These are phyloP conservation scores for Musa beccarii DNA, from an alignment of 176 grass and related monocot genomes.

Conservation along the genomic window DNA sequence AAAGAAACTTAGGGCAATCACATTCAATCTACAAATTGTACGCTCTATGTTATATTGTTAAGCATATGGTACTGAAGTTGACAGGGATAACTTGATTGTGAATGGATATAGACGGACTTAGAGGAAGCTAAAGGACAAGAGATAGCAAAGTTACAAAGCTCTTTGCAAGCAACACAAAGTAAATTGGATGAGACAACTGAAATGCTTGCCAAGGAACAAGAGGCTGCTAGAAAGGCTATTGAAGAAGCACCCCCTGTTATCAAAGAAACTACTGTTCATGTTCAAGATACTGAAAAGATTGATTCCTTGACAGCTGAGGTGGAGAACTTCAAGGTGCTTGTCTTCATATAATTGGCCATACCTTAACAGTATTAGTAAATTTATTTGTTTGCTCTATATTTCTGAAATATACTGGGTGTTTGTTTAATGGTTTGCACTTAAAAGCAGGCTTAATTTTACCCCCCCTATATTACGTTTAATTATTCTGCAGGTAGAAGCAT, in stretches of 20 bases:
- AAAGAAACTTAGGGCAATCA: background rate
- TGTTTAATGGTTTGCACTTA: background rate
- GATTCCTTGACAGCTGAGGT: slow-evolving; percentile 71
- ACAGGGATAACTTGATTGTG: slow-evolving; percentile 18
- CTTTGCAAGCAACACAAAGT: slow-evolving; percentile 68
- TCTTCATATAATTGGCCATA: slow-evolving; percentile 6
- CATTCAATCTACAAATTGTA: background rate
- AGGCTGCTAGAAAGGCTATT: slow-evolving; percentile 50
- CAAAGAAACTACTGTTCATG: slow-evolving; percentile 67
- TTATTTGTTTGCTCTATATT: background rate
- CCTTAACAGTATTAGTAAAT: background rate
- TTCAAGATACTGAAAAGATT: slow-evolving; percentile 89
- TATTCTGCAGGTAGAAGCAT: background rate
- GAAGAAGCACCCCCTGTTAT: slow-evolving; percentile 80
- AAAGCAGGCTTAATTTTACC: background rate
- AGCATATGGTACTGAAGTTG: background rate
- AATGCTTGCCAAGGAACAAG: slow-evolving; percentile 69
- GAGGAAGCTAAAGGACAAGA: slow-evolving; percentile 91
- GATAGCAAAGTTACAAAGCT: slow-evolving; percentile 65
- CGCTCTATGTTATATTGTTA: background rate
- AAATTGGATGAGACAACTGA: slow-evolving; percentile 77
- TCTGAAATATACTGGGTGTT: background rate
- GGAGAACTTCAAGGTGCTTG: slow-evolving; percentile 67
- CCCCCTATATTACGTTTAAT: too few species aligned
- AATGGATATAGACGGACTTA: slow-evolving; percentile 57